A percentile compares a stretch with the other conserved stretches of the same genome.
Conservation (phyloP, 768 basidiomycete genomes). For the Strobilomyces echinocephalus region DNA sequence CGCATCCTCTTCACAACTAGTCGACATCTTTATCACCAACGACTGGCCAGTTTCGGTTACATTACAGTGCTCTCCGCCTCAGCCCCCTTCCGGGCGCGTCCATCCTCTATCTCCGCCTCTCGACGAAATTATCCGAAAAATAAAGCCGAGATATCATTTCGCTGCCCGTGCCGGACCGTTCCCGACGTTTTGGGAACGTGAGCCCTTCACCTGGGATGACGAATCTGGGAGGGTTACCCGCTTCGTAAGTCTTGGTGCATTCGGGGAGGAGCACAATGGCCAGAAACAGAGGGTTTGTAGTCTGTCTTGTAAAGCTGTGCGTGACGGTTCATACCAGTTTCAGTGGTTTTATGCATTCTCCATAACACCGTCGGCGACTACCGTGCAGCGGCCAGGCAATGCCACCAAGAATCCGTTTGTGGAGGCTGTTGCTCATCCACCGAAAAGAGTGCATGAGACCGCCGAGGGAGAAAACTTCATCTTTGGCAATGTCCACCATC, state of each 20-base stretch:
- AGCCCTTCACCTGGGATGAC: conserved; percentile 84
- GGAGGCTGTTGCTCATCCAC: conserved; percentile 32
- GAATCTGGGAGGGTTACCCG: conserved; percentile 59
- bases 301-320: not conserved
- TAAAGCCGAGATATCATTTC: conserved; percentile 87
- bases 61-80: conserved; percentile 50
- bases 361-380: conserved; percentile 53
- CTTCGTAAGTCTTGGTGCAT: conserved; percentile 85
- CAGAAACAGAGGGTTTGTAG: conserved; percentile 82
- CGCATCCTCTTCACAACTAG: conserved; percentile 54
- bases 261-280: conserved; percentile 56
- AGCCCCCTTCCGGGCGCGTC: conserved; percentile 42
- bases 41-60: conserved; percentile 69
- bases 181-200: conserved; percentile 90
- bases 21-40: conserved; percentile 81
- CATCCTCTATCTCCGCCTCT: conserved; percentile 50
- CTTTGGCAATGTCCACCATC: conserved; percentile 58
- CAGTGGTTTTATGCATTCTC: conserved; percentile 99
- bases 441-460: conserved; percentile 53
- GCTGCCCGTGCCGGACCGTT: conserved; percentile 59
- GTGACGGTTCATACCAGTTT: conserved; percentile 3
- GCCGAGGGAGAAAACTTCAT: conserved; percentile 58
- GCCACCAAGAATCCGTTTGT: conserved; percentile 69
- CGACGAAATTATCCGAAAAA: conserved; percentile 58
- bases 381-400: conserved; percentile 51